Conservation (phyloP, 345 rosid genomes). For the Moricandia arvensis region DNA sequence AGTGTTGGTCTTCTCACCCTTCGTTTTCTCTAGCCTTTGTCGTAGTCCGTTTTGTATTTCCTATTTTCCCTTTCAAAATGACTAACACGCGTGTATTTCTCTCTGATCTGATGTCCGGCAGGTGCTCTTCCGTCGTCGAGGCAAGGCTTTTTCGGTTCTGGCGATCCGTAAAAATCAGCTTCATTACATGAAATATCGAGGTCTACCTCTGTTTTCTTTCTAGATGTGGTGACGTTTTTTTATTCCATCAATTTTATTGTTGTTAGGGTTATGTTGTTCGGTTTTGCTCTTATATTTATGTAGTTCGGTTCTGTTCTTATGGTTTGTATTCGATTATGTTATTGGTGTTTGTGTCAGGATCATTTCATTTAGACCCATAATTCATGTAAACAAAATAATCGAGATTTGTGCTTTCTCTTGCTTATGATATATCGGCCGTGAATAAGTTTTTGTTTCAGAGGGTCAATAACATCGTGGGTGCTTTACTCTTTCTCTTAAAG, state of each 20-base stretch:
- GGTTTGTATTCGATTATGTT: not conserved
- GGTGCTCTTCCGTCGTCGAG: too few relatives aligned
- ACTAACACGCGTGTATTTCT: too few relatives aligned
- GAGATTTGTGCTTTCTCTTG: not conserved
- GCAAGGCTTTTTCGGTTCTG: too few relatives aligned
- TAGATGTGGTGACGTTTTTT: not conserved
- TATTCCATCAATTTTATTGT: not conserved
- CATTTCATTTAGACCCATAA: not conserved
- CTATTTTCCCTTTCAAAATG: too few relatives aligned
- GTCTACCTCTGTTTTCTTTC: not conserved
- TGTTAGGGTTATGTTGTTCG: not conserved
- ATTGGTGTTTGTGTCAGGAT: not conserved
- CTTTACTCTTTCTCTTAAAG: not conserved
- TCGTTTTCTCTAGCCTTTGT: too few relatives aligned
- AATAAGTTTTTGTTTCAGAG: not conserved
- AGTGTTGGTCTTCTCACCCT: too few relatives aligned
- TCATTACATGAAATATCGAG: too few relatives aligned
- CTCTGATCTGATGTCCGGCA: too few relatives aligned
- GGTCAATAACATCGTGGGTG: not conserved
- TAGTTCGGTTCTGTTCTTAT: not conserved
- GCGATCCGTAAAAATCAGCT: too few relatives aligned
- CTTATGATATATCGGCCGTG: not conserved
- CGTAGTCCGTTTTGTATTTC: too few relatives aligned
- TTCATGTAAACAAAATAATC: too few relatives aligned
- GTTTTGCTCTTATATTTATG: not conserved